Conservation (phyloP, 169 alveolate genomes). For the Cryptosporidium canis region DNA sequence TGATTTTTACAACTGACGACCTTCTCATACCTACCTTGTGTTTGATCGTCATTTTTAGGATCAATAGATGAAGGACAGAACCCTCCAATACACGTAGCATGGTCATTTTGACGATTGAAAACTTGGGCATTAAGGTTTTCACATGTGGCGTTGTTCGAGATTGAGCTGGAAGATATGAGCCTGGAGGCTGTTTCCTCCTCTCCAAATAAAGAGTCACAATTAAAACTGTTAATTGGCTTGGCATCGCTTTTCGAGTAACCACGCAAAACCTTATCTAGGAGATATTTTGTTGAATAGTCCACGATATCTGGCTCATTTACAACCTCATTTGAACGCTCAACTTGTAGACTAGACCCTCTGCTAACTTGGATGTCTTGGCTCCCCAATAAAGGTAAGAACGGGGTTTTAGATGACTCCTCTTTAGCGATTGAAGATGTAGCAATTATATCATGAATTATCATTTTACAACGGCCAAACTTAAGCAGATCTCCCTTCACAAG, state of each 20-base stretch:
- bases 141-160: not conserved
- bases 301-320: not conserved
- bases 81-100: not conserved
- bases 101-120: not conserved
- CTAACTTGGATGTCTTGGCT: not conserved
- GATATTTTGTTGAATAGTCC: not conserved
- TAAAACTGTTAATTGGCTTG: not conserved
- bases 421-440: constrained; percentile 39
- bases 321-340: constrained; percentile 11
- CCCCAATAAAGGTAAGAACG: constrained; percentile 34
- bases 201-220: not conserved
- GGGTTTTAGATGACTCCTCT: constrained; percentile 20
- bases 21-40: not conserved
- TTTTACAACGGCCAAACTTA: constrained; percentile 64
- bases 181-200: not conserved
- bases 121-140: not conserved
- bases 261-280: not conserved
- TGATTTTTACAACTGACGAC: not conserved
- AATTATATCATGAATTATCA: constrained; percentile 47
- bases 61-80: not conserved
- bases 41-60: not conserved
- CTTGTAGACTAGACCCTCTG: constrained; percentile 16
- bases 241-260: not conserved
- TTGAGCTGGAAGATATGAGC: not conserved
- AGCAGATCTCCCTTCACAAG: constrained; percentile 28